Evolutionary conservation across 2,329 filamentous ascomycete species (phyloP).

Genomic region (Epichloe uncinata): DNA sequence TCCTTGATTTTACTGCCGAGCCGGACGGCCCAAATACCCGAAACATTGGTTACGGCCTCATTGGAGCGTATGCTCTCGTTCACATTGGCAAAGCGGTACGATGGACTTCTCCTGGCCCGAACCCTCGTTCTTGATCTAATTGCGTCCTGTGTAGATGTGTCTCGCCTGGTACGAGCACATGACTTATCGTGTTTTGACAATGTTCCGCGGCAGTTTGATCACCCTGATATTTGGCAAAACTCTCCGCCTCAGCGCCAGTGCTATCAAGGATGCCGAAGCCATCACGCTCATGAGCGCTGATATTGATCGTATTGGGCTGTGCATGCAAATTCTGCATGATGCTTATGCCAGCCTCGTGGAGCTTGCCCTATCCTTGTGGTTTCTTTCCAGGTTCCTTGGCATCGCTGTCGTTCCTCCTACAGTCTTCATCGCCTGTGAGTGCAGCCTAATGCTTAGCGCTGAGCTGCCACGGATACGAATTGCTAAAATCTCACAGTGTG

Average conservation of each 20-base stretch:
- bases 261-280: slow-evolving; percentile 19
- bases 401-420: slow-evolving; percentile 11
- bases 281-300: slow-evolving; percentile 32
- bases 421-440: slow-evolving; percentile 11
- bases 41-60: slow-evolving; percentile 23
- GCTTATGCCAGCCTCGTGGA: slow-evolving; percentile 23
- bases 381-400: slow-evolving; percentile 16
- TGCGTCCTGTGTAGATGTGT: slow-evolving; percentile 11
- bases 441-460: no score
- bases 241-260: slow-evolving; percentile 11
- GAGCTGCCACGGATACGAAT: not conserved
- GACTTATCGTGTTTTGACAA: slow-evolving; percentile 20
- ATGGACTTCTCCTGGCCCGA: slow-evolving; percentile 10
- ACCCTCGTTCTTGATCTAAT: slow-evolving; percentile 9
- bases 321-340: slow-evolving; percentile 18
- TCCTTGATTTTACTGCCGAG: slow-evolving; percentile 18
- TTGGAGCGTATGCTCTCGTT: slow-evolving; percentile 24
- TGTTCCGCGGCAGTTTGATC: slow-evolving; percentile 21
- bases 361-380: slow-evolving; percentile 19
- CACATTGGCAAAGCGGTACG: slow-evolving; percentile 27
- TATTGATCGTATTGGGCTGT: slow-evolving; percentile 21
- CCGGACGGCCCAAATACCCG: slow-evolving; percentile 12
- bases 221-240: slow-evolving; percentile 37
- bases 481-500: slow-evolving; percentile 1
- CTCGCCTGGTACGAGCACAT: slow-evolving; percentile 14